phyloP scores from a whole-genome alignment of 768 basidiomycete species.

The Leccinum incarnatum region DNA sequence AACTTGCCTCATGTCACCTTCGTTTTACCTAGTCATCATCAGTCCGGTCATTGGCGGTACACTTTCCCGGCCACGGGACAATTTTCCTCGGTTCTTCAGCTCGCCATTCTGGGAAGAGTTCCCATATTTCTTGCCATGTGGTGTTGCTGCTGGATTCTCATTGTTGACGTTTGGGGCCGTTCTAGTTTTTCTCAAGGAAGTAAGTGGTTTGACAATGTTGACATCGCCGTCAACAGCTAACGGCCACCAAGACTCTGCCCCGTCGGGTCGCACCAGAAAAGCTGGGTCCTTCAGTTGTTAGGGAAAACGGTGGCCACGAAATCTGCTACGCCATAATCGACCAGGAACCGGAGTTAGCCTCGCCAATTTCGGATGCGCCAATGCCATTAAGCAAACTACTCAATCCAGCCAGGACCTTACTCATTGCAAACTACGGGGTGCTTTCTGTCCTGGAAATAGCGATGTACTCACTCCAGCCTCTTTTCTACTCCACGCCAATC shows the following conservation, averaged over 20 bases:
- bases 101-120: constrained; percentile 48
- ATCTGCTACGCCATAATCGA: constrained; percentile 13
- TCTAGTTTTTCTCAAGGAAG: constrained; percentile 31
- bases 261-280: constrained; percentile 13
- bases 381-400: constrained; percentile 30
- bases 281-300: constrained; percentile 2
- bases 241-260: constrained; percentile 19
- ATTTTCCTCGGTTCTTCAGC: constrained; percentile 50
- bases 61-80: constrained; percentile 53
- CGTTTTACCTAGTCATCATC: not conserved
- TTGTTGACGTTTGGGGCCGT: constrained; percentile 21
- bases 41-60: constrained; percentile 61
- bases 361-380: constrained; percentile 12
- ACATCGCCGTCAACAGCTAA: constrained; percentile 2
- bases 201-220: constrained; percentile 6
- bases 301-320: constrained; percentile 10
- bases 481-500: constrained; percentile 39
- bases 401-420: constrained; percentile 26
- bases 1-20: not conserved
- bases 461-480: constrained; percentile 35
- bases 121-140: constrained; percentile 36
- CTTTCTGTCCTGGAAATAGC: constrained; percentile 38
- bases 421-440: constrained; percentile 37
- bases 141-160: constrained; percentile 31
- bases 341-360: constrained; percentile 4